These are phyloP conservation scores for Castanopsis chinensis DNA, from an alignment of 306 rosid species.

Conservation along the genomic window DNA sequence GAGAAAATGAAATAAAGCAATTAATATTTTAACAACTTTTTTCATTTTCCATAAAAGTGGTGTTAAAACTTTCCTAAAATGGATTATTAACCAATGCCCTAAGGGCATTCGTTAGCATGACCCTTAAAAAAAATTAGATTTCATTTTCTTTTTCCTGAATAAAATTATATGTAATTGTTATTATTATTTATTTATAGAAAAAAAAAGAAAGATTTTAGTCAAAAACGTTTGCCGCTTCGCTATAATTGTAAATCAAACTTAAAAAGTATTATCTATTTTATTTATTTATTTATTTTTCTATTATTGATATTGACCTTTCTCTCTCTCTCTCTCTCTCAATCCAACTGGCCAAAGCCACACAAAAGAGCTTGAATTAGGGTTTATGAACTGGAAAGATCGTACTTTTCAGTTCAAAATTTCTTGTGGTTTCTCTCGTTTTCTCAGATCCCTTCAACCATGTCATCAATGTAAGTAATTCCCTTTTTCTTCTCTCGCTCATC, in stretches of 20 bases:
- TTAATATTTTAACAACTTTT: no score
- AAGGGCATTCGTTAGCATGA: no score
- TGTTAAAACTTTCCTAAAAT: no score
- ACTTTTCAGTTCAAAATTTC: conserved; percentile 15
- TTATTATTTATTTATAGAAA: no score
- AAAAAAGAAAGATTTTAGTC: no score
- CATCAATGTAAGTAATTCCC: conserved; percentile 36
- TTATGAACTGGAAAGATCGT: conserved; percentile 20
- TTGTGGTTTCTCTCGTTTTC: conserved; percentile 17
- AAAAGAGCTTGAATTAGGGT: conserved; percentile 20
- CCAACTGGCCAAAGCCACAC: conserved; percentile 3
- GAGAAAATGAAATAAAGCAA: no score
- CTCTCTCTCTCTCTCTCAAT: conserved; percentile 3
- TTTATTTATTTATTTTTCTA: neutral
- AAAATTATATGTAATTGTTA: no score
- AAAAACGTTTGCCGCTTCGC: neutral
- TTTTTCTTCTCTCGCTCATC: conserved; percentile 3
- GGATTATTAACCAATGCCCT: no score
- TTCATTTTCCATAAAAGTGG: no score
- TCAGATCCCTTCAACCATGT: conserved; percentile 6
- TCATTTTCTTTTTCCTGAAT: no score
- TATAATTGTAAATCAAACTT: neutral
- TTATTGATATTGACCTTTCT: neutral
- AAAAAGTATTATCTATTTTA: neutral
- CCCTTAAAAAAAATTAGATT: no score